A percentile compares a stretch with the other conserved stretches of the same genome.
These are phyloP conservation scores for Pinus taeda DNA, from an alignment of 75 land plant genomes.

Conservation along the genomic window DNA sequence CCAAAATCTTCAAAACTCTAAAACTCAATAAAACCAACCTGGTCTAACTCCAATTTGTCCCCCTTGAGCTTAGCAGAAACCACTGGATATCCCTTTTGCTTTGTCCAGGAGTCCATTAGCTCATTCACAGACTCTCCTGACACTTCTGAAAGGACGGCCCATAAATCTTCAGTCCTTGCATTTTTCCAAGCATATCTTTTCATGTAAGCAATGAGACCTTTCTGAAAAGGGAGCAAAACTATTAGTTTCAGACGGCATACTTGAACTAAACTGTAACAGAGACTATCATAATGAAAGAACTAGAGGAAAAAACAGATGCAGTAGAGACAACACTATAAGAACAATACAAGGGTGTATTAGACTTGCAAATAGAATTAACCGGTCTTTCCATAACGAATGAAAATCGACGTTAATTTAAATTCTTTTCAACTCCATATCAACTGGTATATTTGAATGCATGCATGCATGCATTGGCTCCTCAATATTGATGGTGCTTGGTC, in stretches of 20 bases:
- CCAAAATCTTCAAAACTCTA: too few relatives aligned
- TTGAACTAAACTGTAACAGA: background rate
- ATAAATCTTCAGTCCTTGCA: slow-evolving; percentile 87
- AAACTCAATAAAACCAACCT: slow-evolving; percentile 64
- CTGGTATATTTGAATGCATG: too few relatives aligned
- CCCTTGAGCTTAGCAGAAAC: slow-evolving; percentile 52
- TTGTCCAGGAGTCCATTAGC: slow-evolving; percentile 93
- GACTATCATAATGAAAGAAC: background rate
- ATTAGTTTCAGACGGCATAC: background rate
- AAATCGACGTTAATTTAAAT: too few relatives aligned
- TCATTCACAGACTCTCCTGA: slow-evolving; percentile 77
- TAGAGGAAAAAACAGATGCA: too few relatives aligned
- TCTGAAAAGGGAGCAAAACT: slow-evolving; percentile 24
- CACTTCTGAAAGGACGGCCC: slow-evolving; percentile 75
- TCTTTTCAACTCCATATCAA: too few relatives aligned
- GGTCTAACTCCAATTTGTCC: slow-evolving; percentile 60
- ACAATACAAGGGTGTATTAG: too few relatives aligned
- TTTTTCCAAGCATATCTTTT: slow-evolving; percentile 79
- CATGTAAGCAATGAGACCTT: slow-evolving; percentile 73
- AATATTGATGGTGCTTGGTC: too few relatives aligned
- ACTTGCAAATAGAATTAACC: too few relatives aligned
- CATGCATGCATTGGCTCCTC: too few relatives aligned
- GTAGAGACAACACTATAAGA: too few relatives aligned
- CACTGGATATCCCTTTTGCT: slow-evolving; percentile 89
- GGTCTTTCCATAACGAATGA: too few relatives aligned